Evolutionary conservation across 2,329 filamentous ascomycete species (phyloP), one percentile per base, ranked within the genome.

Genomic region (Ceratocystis cubensis): DNA sequence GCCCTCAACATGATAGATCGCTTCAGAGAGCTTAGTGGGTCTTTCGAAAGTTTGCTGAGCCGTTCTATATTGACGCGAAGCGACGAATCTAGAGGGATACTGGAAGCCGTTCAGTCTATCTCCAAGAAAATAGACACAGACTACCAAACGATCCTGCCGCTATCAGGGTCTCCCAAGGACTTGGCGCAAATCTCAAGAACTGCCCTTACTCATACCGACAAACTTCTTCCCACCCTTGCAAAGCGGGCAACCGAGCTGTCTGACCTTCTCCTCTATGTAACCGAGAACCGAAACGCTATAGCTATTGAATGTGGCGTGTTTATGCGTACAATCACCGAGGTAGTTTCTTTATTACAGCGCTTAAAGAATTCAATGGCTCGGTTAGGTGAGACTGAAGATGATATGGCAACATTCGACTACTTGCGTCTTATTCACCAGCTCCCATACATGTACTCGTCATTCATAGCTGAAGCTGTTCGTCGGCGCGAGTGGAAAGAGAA

Each of bases 401-500:
- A 89, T 59, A 81, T 88, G 72, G 85, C 89, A 41, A 87, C 88
- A 0, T 92, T 96, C 73, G 88, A 96, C 69, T 83, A 89, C 50
- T 80, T 99, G 25, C 85, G 87, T 20, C 80, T 90, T 25, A 87
- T 96, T 45, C 87, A 92, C 56, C 86, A 92, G 69, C 82, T 97
- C 37, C 94, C 94, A 0, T 87, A 88, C 66, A 86, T 96, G 71
- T 99, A 97, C 74, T 92, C 92, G 0, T 92, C 91, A 1, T 88
- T 96, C 67, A 79, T 96, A 22, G 84, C 90, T 2, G 94, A 99
- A 75, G 88, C 91, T 17, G 84, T 96, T 50, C 84, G 89, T 67
- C 86, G 94, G 25, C 86, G 86, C 44, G 92, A 96, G 76, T 99
- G 94, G 92, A 85, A 84, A 13, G 90, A 96, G 64, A 96, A 96